Percentiles rank a stretch among this genome's conserved stretches.
phyloP scores from a whole-genome alignment of 768 basidiomycete genomes.

The Lentinula aciculospora region DNA sequence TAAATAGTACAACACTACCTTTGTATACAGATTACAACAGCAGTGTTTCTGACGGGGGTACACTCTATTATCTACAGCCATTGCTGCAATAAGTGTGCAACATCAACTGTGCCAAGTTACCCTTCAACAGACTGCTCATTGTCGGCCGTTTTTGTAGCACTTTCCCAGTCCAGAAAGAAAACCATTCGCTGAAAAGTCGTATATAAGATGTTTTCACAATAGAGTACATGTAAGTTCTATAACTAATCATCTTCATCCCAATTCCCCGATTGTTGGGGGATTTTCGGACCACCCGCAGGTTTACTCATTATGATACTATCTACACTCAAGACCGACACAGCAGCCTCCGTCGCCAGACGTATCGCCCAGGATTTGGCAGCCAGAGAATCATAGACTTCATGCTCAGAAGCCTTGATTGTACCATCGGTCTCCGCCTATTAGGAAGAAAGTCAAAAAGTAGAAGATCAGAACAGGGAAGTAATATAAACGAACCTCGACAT shows the following conservation, averaged over 20 bases:
- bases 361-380: constrained; percentile 90
- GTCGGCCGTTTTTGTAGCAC: too few species aligned
- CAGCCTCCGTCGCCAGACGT: constrained; percentile 86
- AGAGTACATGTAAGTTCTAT: not conserved
- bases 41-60: too few species aligned
- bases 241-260: constrained; percentile 74
- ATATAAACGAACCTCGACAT: constrained; percentile 77
- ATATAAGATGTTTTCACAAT: too few species aligned
- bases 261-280: constrained; percentile 82
- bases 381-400: constrained; percentile 80
- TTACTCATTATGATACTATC: constrained; percentile 98
- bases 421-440: constrained; percentile 72
- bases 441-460: not conserved
- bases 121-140: too few species aligned
- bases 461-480: not conserved
- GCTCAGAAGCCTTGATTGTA: constrained; percentile 55
- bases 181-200: too few species aligned
- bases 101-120: too few species aligned
- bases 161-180: too few species aligned
- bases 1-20: too few species aligned
- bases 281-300: constrained; percentile 83
- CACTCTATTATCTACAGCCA: too few species aligned
- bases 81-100: too few species aligned
- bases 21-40: too few species aligned
- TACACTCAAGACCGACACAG: constrained; percentile 85